phyloP scores from a whole-genome alignment of 169 alveolate species.

The Eimeria brunetti region DNA sequence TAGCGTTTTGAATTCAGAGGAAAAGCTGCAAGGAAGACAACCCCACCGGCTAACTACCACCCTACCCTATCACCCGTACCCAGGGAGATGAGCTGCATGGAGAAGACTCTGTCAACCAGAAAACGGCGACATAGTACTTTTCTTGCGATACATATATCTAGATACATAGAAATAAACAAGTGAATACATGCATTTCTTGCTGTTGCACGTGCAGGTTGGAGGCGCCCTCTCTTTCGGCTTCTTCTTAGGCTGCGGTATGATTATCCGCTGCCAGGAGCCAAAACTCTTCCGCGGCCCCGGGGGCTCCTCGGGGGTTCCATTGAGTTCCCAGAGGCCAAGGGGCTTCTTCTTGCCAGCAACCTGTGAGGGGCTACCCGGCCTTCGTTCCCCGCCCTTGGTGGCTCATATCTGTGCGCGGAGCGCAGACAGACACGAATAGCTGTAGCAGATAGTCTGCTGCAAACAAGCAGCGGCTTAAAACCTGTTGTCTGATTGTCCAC shows the following conservation, averaged over 20 bases:
- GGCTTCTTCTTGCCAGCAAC: background rate
- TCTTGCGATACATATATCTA: too few relatives aligned
- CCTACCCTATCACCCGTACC: too few relatives aligned
- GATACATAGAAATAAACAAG: background rate
- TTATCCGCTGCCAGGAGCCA: conserved; percentile 83
- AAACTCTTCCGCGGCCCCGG: background rate
- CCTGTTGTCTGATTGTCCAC: too few relatives aligned
- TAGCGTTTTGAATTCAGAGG: too few relatives aligned
- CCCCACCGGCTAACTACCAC: too few relatives aligned
- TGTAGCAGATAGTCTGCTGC: background rate
- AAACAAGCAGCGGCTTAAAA: too few relatives aligned
- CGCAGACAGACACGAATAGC: background rate
- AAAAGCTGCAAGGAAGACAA: too few relatives aligned
- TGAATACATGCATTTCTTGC: background rate
- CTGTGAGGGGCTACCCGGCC: background rate
- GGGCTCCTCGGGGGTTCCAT: background rate
- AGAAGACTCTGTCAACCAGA: background rate
- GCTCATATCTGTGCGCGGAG: background rate
- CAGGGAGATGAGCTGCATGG: background rate
- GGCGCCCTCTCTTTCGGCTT: conserved; percentile 87
- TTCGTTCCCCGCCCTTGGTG: background rate
- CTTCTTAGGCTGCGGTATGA: conserved; percentile 86
- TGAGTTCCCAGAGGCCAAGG: background rate
- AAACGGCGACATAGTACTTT: too few relatives aligned
- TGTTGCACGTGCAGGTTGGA: conserved; percentile 80